Conservation (phyloP, 1,284 basidiomycete genomes). For the Pisolithus thermaeus region DNA sequence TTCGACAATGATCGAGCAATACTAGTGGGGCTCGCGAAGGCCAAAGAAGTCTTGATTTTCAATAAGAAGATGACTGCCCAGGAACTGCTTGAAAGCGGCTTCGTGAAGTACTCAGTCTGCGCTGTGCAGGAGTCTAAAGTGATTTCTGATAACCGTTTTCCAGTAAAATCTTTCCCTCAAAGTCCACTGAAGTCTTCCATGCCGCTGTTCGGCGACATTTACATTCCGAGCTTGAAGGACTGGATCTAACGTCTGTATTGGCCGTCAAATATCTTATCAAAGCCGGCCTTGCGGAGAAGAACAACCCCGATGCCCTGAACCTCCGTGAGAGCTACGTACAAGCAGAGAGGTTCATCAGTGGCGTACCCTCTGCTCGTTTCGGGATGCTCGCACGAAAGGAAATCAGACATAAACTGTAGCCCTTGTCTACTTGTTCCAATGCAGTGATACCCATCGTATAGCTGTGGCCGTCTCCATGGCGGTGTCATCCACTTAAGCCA, state of each 20-base stretch:
- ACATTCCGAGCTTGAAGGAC: constrained; percentile 45
- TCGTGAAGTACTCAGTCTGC: constrained; percentile 50
- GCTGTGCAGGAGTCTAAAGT: background rate
- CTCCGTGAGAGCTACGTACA: constrained; percentile 66
- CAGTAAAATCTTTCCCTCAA: constrained; percentile 57
- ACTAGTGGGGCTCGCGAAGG: constrained; percentile 60
- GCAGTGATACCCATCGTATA: background rate
- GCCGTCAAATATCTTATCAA: constrained; percentile 50
- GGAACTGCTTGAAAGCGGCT: constrained; percentile 55
- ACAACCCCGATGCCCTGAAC: constrained; percentile 59
- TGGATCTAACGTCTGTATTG: constrained; percentile 51
- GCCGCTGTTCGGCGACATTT: constrained; percentile 42
- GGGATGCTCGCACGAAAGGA: constrained; percentile 55
- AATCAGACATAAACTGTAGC: constrained; percentile 58
- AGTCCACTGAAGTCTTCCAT: constrained; percentile 50
- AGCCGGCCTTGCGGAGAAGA: constrained; percentile 54
- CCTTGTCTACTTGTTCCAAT: background rate
- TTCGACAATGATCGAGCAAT: background rate
- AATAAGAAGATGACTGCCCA: constrained; percentile 60
- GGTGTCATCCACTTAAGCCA: background rate
- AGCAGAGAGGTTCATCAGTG: constrained; percentile 54
- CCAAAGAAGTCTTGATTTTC: constrained; percentile 64
- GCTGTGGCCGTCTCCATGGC: background rate
- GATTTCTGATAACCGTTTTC: constrained; percentile 1
- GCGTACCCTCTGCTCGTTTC: constrained; percentile 50